Evolutionary conservation across 352 stramenopile species (phyloP), one percentile per base, ranked within the genome.

Genomic region (Phytophthora colocasiae): DNA sequence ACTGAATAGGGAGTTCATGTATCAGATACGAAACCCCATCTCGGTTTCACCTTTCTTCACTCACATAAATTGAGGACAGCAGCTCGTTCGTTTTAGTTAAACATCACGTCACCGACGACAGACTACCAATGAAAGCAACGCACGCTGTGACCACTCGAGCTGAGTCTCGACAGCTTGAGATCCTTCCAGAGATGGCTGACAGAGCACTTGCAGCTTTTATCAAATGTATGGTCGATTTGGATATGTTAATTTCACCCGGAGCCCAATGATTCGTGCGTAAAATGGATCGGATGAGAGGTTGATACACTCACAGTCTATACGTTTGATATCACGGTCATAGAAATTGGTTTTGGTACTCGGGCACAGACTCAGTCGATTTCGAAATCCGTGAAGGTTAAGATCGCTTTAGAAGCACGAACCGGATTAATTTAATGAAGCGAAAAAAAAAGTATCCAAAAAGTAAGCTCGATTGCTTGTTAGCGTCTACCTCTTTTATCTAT

Each of bases 141-240:
- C 19, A 22, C 19, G 19, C 19, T 22, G 19, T 22, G 19, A 22
- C 19, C 19, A 22, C 19, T 22, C n/a, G 19, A 22, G 19, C 19
- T 22, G 19, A 22, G 19, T 22, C 19, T 22, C 19, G 19, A 22
- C 19, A 22, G 19, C 19, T 22, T 22, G 19, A 22, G 19, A 22
- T 22, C 19, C 19, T 22, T 22, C 19, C 94, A 2, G 81, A 96
- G 49, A 90, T 99, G 78, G 93, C 93, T 3, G 96, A 98, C 57
- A 97, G 93, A 27, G 95, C 96, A 11, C 81, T 99, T 27, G 90
- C 97, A 34, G 92, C 92, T 15, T 98, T 99, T 72, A 84, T 99
- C 58, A 98, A 98, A 75, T 96, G 92, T 26, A 95, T 98, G 78
- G 90, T 95, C 65, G 86, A 94, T 63, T 53, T 95, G 27, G 81